Percentiles rank a stretch among this genome's conserved stretches.
phyloP scores from a whole-genome alignment of 257 asterid genomes.

The Primulina tabacum region DNA sequence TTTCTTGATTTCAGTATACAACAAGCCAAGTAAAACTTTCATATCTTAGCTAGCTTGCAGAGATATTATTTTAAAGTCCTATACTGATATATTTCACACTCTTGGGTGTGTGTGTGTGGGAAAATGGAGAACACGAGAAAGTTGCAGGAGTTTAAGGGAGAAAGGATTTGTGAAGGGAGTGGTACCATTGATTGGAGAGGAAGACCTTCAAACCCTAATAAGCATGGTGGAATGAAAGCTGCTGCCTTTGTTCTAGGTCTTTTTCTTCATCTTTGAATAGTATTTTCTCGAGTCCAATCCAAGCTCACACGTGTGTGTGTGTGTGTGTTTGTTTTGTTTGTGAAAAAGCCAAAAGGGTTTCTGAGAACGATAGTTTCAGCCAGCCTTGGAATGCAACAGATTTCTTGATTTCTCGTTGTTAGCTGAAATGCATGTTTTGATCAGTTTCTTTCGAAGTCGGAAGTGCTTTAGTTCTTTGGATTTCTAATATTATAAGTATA shows the following conservation, averaged over 20 bases:
- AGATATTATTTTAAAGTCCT: not conserved
- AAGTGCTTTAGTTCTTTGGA: too few relatives aligned
- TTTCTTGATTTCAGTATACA: constrained; percentile 23
- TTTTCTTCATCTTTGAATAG: constrained; percentile 20
- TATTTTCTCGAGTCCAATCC: not conserved
- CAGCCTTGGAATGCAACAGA: not conserved
- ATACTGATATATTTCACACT: not conserved
- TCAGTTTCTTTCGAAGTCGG: too few relatives aligned
- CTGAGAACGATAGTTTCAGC: not conserved
- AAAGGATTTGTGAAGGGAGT: constrained; percentile 20
- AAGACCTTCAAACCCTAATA: constrained; percentile 59
- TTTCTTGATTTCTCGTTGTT: too few relatives aligned
- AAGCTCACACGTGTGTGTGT: not conserved
- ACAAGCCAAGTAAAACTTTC: not conserved
- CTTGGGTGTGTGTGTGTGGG: constrained; percentile 3
- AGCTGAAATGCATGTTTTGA: too few relatives aligned
- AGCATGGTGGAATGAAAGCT: constrained; percentile 87
- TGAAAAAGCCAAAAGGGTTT: not conserved
- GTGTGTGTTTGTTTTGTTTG: not conserved
- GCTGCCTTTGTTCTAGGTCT: constrained; percentile 80
- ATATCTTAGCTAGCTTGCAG: not conserved
- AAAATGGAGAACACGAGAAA: constrained; percentile 39
- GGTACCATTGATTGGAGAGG: constrained; percentile 82
- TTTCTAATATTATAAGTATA: too few relatives aligned
- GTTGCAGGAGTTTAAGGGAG: constrained; percentile 19